phyloP scores from a whole-genome alignment of 805 yeast species.

The Jamesozyma piceae region DNA sequence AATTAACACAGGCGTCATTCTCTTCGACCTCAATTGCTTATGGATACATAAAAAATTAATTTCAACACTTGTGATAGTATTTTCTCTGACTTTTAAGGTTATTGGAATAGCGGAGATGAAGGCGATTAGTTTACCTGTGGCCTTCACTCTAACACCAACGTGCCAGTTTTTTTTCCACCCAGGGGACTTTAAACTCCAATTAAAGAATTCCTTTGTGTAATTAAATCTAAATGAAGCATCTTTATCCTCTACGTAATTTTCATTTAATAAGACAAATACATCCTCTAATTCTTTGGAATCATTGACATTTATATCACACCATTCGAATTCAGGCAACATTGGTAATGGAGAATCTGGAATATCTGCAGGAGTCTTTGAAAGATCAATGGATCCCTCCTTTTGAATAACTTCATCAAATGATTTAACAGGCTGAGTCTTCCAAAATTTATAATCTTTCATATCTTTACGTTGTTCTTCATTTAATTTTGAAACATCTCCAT shows the following conservation, averaged over 20 bases:
- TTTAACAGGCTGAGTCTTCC: conserved; percentile 97
- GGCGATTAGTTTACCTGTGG: conserved; percentile 71
- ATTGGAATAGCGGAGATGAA: conserved; percentile 89
- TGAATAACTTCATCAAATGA: conserved; percentile 57
- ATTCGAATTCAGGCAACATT: conserved; percentile 72
- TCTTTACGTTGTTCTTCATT: conserved; percentile 53
- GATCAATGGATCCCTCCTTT: conserved; percentile 76
- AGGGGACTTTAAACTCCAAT: conserved; percentile 92
- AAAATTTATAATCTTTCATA: conserved; percentile 87
- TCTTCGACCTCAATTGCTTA: conserved; percentile 84
- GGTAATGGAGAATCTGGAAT: conserved; percentile 64
- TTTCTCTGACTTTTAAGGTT: conserved; percentile 49
- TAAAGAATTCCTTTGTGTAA: conserved; percentile 70
- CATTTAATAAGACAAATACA: conserved; percentile 69
- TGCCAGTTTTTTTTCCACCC: conserved; percentile 88
- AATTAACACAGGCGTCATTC: conserved; percentile 88
- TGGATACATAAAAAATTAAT: conserved; percentile 92
- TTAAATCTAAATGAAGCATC: conserved; percentile 89
- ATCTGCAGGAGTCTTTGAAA: conserved; percentile 55
- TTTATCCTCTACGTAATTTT: conserved; percentile 89
- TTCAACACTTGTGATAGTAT: conserved; percentile 59
- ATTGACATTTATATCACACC: conserved; percentile 70
- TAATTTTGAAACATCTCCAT: conserved; percentile 38
- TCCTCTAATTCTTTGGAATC: conserved; percentile 54
- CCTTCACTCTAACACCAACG: conserved; percentile 82